Percentiles rank a stretch among this genome's conserved stretches.
Conservation (phyloP, 2,329 filamentous ascomycete species). For the Pezicula radicicola region DNA sequence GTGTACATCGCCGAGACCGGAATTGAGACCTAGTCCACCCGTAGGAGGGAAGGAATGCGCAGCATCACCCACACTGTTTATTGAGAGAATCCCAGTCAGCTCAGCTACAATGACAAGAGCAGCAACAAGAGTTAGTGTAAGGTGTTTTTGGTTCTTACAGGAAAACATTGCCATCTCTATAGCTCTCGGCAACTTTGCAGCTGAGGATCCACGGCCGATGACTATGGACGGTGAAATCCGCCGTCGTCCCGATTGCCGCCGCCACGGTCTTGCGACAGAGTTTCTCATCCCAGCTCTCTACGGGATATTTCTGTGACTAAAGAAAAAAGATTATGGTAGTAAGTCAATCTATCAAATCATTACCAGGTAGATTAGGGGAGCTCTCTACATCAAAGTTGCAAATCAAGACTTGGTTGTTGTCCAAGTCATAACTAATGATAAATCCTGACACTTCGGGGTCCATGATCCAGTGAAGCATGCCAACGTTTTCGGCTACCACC, state of each 20-base stretch:
- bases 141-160: no score
- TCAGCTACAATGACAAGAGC: no score
- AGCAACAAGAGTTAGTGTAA: no score
- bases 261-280: constrained; percentile 29
- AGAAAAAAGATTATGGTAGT: no score
- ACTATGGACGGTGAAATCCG: constrained; percentile 35
- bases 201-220: constrained; percentile 39
- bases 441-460: constrained; percentile 40
- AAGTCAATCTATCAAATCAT: no score
- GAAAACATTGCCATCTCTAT: constrained; percentile 33
- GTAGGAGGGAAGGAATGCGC: constrained; percentile 15
- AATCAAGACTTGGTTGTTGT: constrained; percentile 38
- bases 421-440: constrained; percentile 40
- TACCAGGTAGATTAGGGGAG: no score
- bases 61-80: constrained; percentile 14
- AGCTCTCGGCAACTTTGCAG: constrained; percentile 36
- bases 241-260: constrained; percentile 29
- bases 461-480: constrained; percentile 43
- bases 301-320: constrained; percentile 31
- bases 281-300: constrained; percentile 32
- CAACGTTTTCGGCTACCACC: constrained; percentile 33
- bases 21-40: constrained; percentile 23
- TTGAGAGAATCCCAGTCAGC: no score
- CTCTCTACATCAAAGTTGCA: constrained; percentile 43
- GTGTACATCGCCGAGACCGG: constrained; percentile 32